Base-by-base conservation (phyloP, 805 yeast species). In the Ogataea paraovalis region DNA sequence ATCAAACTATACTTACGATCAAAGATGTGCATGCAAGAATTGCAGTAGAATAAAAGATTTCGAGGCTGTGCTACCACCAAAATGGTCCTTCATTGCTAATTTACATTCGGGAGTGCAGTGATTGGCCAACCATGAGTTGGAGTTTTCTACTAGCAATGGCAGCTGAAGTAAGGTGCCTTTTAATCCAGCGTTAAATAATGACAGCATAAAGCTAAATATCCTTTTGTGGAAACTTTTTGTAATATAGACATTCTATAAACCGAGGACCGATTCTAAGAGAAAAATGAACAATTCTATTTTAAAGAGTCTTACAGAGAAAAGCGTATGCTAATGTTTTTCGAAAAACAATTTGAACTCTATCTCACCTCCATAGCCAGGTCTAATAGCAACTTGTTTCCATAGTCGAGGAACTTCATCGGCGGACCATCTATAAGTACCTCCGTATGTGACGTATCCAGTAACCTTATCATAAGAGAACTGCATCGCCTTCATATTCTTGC, bases 371-470 rank as follows among this genome's bases (percentile, higher is more conserved):
- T 65, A 59, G 8, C 77, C 78, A 8, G 81, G 72, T 46, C 66
- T 63, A 8, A 85, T 69, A 1, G 72, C 63, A n/a, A 74, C 70
- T 58, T 82, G 85, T 32, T 67, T 58, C 50, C 67, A 71, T 16
- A 74, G 69, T 0, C 64, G 55, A 20, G 87, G 81, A 5, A 55
- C 66, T 3, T 57, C 51, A 4, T 60, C 64, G 1, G 86, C 79
- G 48, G 83, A 76, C 90, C 95, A 85, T 25, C 70, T 60, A 20
- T 66, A 66, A 16, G 70, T 69, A 3, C 90, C 91, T 4, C 88
- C 87, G 59, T 78, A 84, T 2, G 79, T 74, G 8, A 87, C 56
- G 22, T 58, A 60, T 3, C 74, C 70, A 1, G 73, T 67, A 14
- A 66, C 70, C 32, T 71, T 69, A 41, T 79, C 76, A 52, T 70